These are phyloP conservation scores for Scenedesmus sp. DNA, from an alignment of 163 green algal species.

Conservation along the genomic window DNA sequence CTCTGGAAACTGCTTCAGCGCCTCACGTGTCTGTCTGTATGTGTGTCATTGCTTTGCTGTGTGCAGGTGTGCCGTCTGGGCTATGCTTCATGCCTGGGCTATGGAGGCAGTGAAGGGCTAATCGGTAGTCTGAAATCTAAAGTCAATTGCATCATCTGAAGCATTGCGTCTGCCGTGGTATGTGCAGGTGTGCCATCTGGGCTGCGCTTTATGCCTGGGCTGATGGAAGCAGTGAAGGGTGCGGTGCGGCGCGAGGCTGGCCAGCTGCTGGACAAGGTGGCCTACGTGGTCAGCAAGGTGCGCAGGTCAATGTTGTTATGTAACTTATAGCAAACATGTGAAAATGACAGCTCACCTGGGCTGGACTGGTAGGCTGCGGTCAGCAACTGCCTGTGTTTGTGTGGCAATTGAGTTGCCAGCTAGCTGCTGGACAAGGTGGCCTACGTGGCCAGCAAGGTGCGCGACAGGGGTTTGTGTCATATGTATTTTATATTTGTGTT, in stretches of 20 bases:
- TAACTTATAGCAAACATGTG: too few relatives aligned
- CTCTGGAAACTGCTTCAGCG: too few relatives aligned
- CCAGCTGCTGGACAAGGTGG: slow-evolving; percentile 47
- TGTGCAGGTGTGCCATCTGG: slow-evolving; percentile 33
- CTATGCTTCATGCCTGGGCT: slow-evolving; percentile 47
- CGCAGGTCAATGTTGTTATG: neutral
- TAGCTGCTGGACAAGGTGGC: neutral
- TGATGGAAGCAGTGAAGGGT: slow-evolving; percentile 46
- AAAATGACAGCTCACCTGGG: neutral
- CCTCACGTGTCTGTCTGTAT: too few relatives aligned
- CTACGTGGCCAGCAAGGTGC: too few relatives aligned
- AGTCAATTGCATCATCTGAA: neutral
- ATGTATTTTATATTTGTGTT: too few relatives aligned
- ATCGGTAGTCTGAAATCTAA: too few relatives aligned
- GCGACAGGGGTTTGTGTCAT: too few relatives aligned
- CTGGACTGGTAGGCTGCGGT: too few relatives aligned
- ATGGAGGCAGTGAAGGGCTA: slow-evolving; percentile 42
- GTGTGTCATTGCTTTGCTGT: neutral
- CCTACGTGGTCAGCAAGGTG: slow-evolving; percentile 47
- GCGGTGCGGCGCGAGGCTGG: slow-evolving; percentile 28
- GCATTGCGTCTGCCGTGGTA: neutral
- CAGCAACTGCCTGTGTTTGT: neutral
- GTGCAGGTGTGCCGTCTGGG: slow-evolving; percentile 36
- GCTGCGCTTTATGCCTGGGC: slow-evolving; percentile 44
- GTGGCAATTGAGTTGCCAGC: neutral